Evolutionary conservation across 768 basidiomycete species (phyloP).

Genomic region (Naganishia friedmannii): DNA sequence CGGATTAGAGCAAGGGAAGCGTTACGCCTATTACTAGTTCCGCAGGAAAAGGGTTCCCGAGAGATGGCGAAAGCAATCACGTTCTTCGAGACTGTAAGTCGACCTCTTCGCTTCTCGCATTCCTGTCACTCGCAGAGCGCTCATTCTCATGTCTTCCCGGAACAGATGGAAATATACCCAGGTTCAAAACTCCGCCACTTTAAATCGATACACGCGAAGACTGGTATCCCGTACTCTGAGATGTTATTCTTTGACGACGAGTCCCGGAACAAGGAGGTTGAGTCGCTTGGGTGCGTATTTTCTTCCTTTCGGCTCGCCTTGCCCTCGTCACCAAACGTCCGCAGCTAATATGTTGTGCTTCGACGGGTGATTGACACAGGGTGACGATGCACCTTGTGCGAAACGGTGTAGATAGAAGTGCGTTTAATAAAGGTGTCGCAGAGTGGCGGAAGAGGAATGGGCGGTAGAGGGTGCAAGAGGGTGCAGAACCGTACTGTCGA

Average conservation of each 20-base stretch:
- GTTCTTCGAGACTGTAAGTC: conserved; percentile 52
- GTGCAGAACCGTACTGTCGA: too few species aligned
- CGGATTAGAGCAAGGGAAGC: conserved; percentile 68
- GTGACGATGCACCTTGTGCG: conserved; percentile 77
- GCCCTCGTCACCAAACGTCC: background rate
- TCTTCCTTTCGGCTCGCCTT: conserved; percentile 14
- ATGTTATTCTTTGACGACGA: conserved; percentile 80
- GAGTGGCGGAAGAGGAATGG: conserved; percentile 63
- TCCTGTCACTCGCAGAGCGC: background rate
- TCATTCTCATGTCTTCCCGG: background rate
- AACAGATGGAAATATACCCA: conserved; percentile 53
- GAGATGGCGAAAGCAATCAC: conserved; percentile 48
- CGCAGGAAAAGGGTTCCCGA: conserved; percentile 34
- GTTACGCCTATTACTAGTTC: conserved; percentile 56
- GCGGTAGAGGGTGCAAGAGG: background rate
- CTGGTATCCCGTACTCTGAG: conserved; percentile 71
- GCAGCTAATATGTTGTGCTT: conserved; percentile 21
- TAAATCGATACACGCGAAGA: conserved; percentile 66
- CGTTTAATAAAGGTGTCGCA: conserved; percentile 68
- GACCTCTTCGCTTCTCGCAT: background rate
- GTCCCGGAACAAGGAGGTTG: conserved; percentile 63
- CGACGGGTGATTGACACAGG: too few species aligned
- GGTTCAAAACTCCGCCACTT: conserved; percentile 78
- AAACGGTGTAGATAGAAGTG: conserved; percentile 61
- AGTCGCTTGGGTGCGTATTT: conserved; percentile 54